Conservation (phyloP, 192 early-diverging fungal species). For the Backusella macrospora region DNA sequence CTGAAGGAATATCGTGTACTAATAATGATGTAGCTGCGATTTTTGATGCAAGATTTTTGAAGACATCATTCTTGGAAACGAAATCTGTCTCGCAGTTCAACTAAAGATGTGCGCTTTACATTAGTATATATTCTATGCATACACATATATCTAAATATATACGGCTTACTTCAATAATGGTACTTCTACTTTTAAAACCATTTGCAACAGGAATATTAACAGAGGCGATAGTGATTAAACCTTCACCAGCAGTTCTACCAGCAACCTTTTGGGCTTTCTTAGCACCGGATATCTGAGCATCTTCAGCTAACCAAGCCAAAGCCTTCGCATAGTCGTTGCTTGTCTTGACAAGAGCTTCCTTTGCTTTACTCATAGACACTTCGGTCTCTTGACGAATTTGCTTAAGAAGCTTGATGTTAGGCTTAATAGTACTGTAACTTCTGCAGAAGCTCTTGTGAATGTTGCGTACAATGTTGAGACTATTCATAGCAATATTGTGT, state of each 20-base stretch:
- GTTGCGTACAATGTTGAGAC: constrained; percentile 4
- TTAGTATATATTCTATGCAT: background rate
- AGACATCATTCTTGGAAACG: constrained; percentile 82
- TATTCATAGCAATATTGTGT: background rate
- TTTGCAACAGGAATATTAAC: constrained; percentile 46
- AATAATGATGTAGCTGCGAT: constrained; percentile 59
- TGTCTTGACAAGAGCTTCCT: constrained; percentile 76
- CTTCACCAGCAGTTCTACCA: constrained; percentile 76
- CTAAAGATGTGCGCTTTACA: constrained; percentile 38
- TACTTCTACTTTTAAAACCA: constrained; percentile 47
- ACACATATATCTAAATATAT: background rate
- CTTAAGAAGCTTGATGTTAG: constrained; percentile 63
- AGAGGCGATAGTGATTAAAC: constrained; percentile 69
- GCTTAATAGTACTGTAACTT: constrained; percentile 37
- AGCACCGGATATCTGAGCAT: constrained; percentile 66
- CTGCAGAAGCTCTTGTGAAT: background rate
- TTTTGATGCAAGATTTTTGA: constrained; percentile 71
- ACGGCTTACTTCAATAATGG: constrained; percentile 67
- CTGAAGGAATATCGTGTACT: constrained; percentile 37
- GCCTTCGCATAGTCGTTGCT: constrained; percentile 78
- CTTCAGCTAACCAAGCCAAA: constrained; percentile 78
- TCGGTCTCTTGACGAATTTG: constrained; percentile 78
- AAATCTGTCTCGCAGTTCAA: constrained; percentile 96
- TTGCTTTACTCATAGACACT: constrained; percentile 81
- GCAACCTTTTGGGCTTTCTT: constrained; percentile 85